Evolutionary conservation across 1,139 yeast species (phyloP), one percentile per base, ranked within the genome.

Genomic region (Suhomyces ambrosiae): DNA sequence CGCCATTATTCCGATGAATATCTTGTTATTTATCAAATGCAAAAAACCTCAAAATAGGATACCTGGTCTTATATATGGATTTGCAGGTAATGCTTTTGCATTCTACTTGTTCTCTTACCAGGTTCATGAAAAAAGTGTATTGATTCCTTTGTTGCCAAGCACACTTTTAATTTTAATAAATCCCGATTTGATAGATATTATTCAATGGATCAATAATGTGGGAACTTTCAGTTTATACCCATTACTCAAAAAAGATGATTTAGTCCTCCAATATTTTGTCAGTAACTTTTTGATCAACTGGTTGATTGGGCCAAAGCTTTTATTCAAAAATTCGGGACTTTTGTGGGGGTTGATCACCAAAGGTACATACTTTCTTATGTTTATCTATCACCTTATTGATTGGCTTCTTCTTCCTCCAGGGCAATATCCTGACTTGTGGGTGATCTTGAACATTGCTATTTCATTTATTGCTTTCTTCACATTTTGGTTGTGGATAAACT

Each of bases 61-160:
- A 34, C 53, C 38, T 44, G 65, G 41, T 1, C 45, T 69, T 32
- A 52, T 70, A 8, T 87, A 88, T 77, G 90, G 94, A 1, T 76
- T 92, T 40, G 79, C 90, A 1, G 82, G 89, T 1, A 81, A 92
- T 41, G 80, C 98, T 0, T 76, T 95, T 81, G 84, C 95, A 0
- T 94, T 92, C 57, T 94, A 74, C 57, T 68, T 94, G 33, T 92
- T 92, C 56, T 85, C 96, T 17, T 94, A 88, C 67, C 97, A 92
- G 58, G 98, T 92, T 3, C 98, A 94, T 58, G 98, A 92, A 59
- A 87, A 92, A 62, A 64, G 81, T 0, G 90, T 94, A 4, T 66
- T 94, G 41, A 74, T 94, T 3, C 97, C 98, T 0, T 70, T 94
- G 44, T 60, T 92, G 51, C 98, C 98, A 3, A 79, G 88, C 3